Conservation (phyloP, 2,329 filamentous ascomycete genomes). For the Fusarium pseudograminearum region DNA sequence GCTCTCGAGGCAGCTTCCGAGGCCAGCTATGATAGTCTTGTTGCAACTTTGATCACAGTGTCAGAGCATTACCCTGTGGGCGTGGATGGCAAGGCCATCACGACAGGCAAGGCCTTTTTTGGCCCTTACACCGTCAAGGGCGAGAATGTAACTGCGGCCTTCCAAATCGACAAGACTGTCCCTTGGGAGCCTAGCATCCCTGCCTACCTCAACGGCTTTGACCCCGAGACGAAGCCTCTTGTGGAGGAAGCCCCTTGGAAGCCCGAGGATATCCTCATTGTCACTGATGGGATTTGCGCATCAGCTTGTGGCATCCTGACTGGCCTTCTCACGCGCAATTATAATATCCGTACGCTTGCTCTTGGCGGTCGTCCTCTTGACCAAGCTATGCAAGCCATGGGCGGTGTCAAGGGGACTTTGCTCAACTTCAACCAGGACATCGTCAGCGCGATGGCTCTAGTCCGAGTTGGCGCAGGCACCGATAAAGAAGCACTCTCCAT, state of each 20-base stretch:
- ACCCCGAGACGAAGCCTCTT: constrained; percentile 26
- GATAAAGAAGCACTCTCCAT: constrained; percentile 17
- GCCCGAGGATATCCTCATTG: constrained; percentile 43
- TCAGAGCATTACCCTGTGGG: constrained; percentile 29
- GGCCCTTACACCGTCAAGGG: constrained; percentile 38
- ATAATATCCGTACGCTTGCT: constrained; percentile 54
- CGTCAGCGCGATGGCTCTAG: constrained; percentile 1
- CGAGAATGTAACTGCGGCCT: constrained; percentile 42
- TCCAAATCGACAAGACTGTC: constrained; percentile 27
- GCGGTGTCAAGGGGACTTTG: constrained; percentile 71
- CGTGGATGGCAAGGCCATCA: constrained; percentile 22
- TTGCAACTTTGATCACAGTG: constrained; percentile 22
- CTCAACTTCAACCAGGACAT: constrained; percentile 35
- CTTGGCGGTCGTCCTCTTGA: constrained; percentile 70
- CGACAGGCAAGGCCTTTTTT: constrained; percentile 41
- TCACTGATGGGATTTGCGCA: constrained; percentile 44
- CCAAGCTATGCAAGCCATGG: constrained; percentile 70
- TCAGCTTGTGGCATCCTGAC: constrained; percentile 47
- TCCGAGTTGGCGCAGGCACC: constrained; percentile 26
- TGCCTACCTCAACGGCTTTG: constrained; percentile 40
- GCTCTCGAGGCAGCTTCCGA: constrained; percentile 34
- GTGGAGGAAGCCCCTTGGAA: constrained; percentile 39
- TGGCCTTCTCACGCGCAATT: constrained; percentile 52
- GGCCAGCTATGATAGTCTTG: constrained; percentile 37
- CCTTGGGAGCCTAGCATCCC: constrained; percentile 23